Base-by-base conservation (phyloP, 2,329 filamentous ascomycete genomes). In the Alternaria triticina region DNA sequence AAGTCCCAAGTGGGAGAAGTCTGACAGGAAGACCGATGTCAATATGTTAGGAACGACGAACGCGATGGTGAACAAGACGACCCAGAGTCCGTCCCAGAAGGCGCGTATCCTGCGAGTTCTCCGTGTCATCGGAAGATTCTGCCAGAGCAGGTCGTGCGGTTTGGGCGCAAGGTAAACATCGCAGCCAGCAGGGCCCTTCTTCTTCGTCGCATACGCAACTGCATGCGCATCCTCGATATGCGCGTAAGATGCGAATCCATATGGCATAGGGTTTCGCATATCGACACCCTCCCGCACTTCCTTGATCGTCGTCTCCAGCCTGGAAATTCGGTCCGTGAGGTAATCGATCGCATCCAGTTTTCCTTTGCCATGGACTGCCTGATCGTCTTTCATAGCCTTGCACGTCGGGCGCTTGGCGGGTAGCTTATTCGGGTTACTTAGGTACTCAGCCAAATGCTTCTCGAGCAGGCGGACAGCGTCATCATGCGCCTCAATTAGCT, bases 301-400 rank as follows among this genome's bases (percentile, higher is more conserved):
- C 74, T 91, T 93, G 80, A 99, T 94, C 71, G 95, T 89, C 8
- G 89, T 81, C 77, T 98, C 95, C 23, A 99, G 86, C 55, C 90
- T 86, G 65, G 88, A 88, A 74, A 98, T 97, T 15, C 94, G 90
- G 61, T 90, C 87, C 0, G 94, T 96, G 58, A 97, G 85, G 74
- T 97, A 98, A 68, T 97, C 93, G 74, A 99, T 97, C 22, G 96
- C 93, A 76, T 99, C 96, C 5, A 97, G 87, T 76, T 92, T 94
- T 61, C 90, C 87, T n/a, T 87, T 88, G 25, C 86, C 87, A 25
- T 89, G 60, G 85, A 68, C 88, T 89, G 0, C 86, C 86, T 36
- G 45, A 72, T 97, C 92, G 63, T 91, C 90, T 76, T 93, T 94
- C 22, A 91, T 90, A 0, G 92, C 91, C 50, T 87, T 89, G 83